These are phyloP conservation scores for Monosporozyma servazzii DNA, from an alignment of 805 yeast genomes.

Conservation along the genomic window DNA sequence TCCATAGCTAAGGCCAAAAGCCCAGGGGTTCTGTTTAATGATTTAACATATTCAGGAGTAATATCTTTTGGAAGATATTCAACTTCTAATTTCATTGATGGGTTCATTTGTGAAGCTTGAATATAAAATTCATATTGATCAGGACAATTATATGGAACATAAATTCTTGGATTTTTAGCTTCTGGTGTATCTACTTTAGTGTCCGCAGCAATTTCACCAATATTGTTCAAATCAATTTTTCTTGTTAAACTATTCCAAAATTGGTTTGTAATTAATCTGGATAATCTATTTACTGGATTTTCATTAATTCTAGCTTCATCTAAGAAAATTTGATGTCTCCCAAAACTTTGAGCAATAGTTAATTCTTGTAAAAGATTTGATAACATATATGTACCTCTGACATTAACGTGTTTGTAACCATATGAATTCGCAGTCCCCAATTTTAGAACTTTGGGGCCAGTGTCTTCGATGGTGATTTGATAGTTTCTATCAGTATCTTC, in stretches of 20 bases:
- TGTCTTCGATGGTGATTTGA: conserved; percentile 80
- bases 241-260: conserved; percentile 81
- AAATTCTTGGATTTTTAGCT: conserved; percentile 61
- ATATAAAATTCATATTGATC: conserved; percentile 68
- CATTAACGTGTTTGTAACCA: conserved; percentile 63
- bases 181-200: conserved; percentile 60
- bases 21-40: conserved; percentile 78
- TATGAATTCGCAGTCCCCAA: conserved; percentile 78
- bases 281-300: conserved; percentile 73
- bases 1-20: conserved; percentile 71
- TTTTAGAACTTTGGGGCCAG: conserved; percentile 72
- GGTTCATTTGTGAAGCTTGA: conserved; percentile 43
- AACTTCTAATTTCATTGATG: conserved; percentile 56
- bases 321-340: conserved; percentile 64
- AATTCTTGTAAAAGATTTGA: conserved; percentile 81
- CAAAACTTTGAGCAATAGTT: conserved; percentile 75
- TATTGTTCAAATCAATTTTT: conserved; percentile 49
- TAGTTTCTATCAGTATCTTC: conserved; percentile 81
- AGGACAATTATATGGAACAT: conserved; percentile 57
- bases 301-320: conserved; percentile 81
- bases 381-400: conserved; percentile 84
- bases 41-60: conserved; percentile 67
- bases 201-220: conserved; percentile 66
- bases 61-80: conserved; percentile 66
- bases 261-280: conserved; percentile 60